Conservation (phyloP, 179 eudicot genomes). For the Corrigiola litoralis region DNA sequence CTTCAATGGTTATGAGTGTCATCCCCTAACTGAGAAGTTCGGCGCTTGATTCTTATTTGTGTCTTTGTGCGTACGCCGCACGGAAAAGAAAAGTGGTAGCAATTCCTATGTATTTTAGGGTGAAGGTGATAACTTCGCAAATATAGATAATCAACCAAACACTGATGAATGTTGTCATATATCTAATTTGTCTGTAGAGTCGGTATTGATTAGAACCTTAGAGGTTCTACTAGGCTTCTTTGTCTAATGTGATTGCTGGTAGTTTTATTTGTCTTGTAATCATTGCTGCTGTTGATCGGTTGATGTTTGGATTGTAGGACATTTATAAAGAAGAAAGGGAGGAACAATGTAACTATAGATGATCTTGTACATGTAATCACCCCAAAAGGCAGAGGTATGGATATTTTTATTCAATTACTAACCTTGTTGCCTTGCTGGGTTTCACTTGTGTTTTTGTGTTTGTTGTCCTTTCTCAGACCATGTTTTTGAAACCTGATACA, state of each 20-base stretch:
- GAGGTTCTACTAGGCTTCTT: not conserved
- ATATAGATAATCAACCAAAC: not conserved
- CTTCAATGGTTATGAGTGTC: too few species aligned
- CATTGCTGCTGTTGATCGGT: too few species aligned
- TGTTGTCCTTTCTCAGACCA: not conserved
- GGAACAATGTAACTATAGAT: conserved; percentile 74
- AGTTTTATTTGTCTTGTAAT: not conserved
- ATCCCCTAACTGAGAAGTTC: too few species aligned
- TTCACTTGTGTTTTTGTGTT: not conserved
- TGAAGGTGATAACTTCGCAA: not conserved
- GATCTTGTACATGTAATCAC: conserved; percentile 72
- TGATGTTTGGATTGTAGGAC: conserved; percentile 29
- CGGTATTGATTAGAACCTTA: not conserved
- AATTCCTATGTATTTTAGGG: too few species aligned
- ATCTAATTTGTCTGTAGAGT: too few species aligned
- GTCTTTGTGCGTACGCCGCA: too few species aligned
- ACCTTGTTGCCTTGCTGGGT: not conserved
- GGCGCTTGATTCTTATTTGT: too few species aligned
- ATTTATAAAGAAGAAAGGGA: conserved; percentile 66
- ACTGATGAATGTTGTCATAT: not conserved
- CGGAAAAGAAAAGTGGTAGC: too few species aligned
- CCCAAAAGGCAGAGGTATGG: conserved; percentile 77
- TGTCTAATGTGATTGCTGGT: not conserved
- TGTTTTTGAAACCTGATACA: not conserved
- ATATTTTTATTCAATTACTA: not conserved